Base-by-base conservation (phyloP, 2,329 filamentous ascomycete genomes). In the Phialophora chinensis region DNA sequence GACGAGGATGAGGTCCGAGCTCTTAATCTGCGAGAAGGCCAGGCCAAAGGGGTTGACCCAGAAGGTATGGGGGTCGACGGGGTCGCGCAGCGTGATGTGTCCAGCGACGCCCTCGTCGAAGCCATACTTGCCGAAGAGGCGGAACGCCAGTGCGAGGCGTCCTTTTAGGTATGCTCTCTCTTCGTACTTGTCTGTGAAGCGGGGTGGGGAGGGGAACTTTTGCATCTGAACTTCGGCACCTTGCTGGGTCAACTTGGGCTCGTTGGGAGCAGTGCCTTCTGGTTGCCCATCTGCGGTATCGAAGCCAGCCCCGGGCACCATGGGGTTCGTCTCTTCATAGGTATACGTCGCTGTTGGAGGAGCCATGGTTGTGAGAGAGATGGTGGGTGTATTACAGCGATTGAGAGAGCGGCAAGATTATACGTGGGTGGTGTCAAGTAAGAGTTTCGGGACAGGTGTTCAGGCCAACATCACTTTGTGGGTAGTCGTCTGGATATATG, bases 21-120 rank as follows among this genome's bases (percentile, higher is more conserved):
- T 77, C 62, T 80, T 80, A 69, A 80, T 80, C 33, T 68, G 52
- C 29, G 56, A 63, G 53, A 71, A 71, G 7, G 69, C 64, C 33
- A 69, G 49, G 17, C 69, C 69, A 42, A 71, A 71, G 3, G 69
- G 69, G 63, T 71, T 71, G 20, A 71, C 69, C 85, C 85, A 87
- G 75, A 87, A 86, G 0, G 79, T 82, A 2, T 77, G 74, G 7
- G 82, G 82, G 31, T 85, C 79, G 7, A 86, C 80, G 0, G 85
- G 85, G 67, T 87, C 82, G 27, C 83, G 78, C 42, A 86, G 72
- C 1, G 84, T 86, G 69, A 87, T 86, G 72, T 86, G 84, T 1
- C 85, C 84, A 8, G 87, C 87, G 35, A 89, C 85, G 17, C 86
- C 86, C 75, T 88, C 86, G 67, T 86, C 84, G 70, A 82, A 86